Percentiles rank a stretch among this genome's conserved stretches.
phyloP scores from a whole-genome alignment of 768 basidiomycete genomes.

The Xerocomellus intermedius region DNA sequence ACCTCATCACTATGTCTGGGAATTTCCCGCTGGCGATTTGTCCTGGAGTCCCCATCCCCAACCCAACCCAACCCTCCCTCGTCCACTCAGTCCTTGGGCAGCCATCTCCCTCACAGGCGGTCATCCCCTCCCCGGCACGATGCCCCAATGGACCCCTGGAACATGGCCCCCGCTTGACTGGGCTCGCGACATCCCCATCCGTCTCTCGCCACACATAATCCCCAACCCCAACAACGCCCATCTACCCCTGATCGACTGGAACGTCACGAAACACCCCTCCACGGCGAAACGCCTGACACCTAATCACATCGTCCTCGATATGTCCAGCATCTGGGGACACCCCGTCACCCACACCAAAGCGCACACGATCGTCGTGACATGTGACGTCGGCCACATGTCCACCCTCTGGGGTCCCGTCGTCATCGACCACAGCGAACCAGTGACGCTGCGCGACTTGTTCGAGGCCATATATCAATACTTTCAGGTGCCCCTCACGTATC shows the following conservation, averaged over 20 bases:
- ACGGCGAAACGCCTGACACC: conserved; percentile 32
- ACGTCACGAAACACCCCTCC: conserved; percentile 34
- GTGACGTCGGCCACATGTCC: conserved; percentile 23
- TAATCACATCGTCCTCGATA: conserved; percentile 23
- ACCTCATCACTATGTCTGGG: conserved; percentile 26
- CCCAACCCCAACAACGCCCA: conserved; percentile 32
- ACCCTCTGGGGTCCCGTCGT: conserved; percentile 50
- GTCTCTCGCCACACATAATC: conserved; percentile 28
- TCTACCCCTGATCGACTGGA: conserved; percentile 36
- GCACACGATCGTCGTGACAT: conserved; percentile 23
- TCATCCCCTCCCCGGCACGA: conserved; percentile 23
- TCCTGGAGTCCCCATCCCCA: conserved; percentile 29
- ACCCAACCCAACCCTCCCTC: conserved; percentile 1
- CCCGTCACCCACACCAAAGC: conserved; percentile 23
- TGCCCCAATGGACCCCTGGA: conserved; percentile 27
- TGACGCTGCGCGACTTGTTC: conserved; percentile 47
- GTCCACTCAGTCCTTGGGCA: conserved; percentile 15
- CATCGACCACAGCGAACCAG: conserved; percentile 32
- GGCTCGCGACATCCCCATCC: conserved; percentile 20
- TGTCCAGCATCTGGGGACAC: conserved; percentile 16
- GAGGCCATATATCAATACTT: conserved; percentile 50
- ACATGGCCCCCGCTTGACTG: conserved; percentile 30
- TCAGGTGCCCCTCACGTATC: conserved; percentile 39
- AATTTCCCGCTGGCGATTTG: conserved; percentile 23
- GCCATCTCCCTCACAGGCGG: conserved; percentile 20